A percentile compares a stretch with the other conserved stretches of the same genome.
phyloP scores from a whole-genome alignment of 352 stramenopile genomes.

The Phytophthora fragariaefolia region DNA sequence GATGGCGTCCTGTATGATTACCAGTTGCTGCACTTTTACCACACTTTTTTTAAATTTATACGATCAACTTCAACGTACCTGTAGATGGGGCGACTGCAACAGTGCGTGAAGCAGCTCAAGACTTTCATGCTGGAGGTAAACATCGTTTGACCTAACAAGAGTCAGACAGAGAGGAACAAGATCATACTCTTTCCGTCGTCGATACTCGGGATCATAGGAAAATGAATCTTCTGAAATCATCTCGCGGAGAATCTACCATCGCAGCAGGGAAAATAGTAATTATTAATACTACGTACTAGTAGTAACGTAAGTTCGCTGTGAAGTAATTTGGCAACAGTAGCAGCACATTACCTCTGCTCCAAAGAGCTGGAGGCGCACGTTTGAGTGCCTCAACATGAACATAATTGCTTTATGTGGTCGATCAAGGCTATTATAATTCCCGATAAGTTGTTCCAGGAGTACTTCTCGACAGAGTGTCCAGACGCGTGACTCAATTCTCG shows the following conservation, averaged over 20 bases:
- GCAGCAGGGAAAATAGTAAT: background rate
- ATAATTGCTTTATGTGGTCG: constrained; percentile 38
- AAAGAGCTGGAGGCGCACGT: constrained; percentile 49
- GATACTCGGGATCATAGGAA: constrained; percentile 51
- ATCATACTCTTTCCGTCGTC: constrained; percentile 37
- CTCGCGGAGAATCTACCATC: constrained; percentile 58
- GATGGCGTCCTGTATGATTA: constrained; percentile 37
- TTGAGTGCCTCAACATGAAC: constrained; percentile 52
- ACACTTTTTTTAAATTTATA: background rate
- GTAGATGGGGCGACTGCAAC: constrained; percentile 40
- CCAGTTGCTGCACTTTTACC: background rate
- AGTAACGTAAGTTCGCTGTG: constrained; percentile 2
- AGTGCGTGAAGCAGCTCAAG: constrained; percentile 65
- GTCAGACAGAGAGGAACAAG: constrained; percentile 45
- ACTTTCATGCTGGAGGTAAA: constrained; percentile 64
- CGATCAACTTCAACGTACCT: constrained; percentile 30
- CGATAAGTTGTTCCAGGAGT: constrained; percentile 67
- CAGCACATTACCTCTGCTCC: constrained; percentile 50
- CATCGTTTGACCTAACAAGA: constrained; percentile 43
- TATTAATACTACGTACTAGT: background rate
- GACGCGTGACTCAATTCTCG: constrained; percentile 22
- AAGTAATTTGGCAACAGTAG: background rate
- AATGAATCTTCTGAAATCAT: constrained; percentile 62
- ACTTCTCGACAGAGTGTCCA: constrained; percentile 47
- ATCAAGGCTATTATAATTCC: constrained; percentile 44